Conservation (phyloP, 2,329 filamentous ascomycete species). For the Fusarium compactum region DNA sequence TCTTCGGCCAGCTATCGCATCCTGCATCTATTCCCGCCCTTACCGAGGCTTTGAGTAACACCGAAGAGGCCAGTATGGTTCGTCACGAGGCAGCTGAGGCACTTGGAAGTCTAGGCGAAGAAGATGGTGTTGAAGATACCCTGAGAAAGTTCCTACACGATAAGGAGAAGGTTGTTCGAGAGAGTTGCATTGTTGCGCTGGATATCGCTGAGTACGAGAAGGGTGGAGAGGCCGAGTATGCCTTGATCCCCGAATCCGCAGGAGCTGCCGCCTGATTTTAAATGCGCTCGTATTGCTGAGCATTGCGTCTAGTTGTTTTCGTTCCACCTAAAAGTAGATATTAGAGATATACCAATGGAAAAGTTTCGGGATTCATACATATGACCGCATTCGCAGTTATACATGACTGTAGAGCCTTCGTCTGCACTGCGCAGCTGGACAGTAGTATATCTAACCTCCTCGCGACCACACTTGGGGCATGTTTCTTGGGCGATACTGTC, state of each 20-base stretch:
- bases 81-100: constrained; percentile 97
- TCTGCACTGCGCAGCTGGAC: constrained; percentile 92
- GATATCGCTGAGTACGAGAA: constrained; percentile 99
- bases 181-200: constrained; percentile 93
- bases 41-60: constrained; percentile 80
- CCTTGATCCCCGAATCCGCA: constrained; percentile 78
- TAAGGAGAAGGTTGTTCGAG: constrained; percentile 90
- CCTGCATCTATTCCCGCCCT: constrained; percentile 96
- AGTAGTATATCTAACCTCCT: constrained; percentile 86
- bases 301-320: constrained; percentile 66
- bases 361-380: constrained; percentile 65
- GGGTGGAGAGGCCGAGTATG: constrained; percentile 89
- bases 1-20: constrained; percentile 95
- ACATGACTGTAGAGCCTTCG: constrained; percentile 94
- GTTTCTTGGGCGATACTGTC: constrained; percentile 75
- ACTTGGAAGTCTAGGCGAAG: constrained; percentile 91
- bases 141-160: constrained; percentile 88
- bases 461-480: constrained; percentile 84
- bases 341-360: constrained; percentile 43
- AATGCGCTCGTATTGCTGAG: constrained; percentile 32
- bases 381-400: constrained; percentile 86
- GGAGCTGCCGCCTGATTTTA: constrained; percentile 56
- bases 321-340: constrained; percentile 60
- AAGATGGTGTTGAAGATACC: constrained; percentile 90
- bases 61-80: constrained; percentile 92